Conservation (phyloP, 768 basidiomycete genomes). For the Serendipita sp. region DNA sequence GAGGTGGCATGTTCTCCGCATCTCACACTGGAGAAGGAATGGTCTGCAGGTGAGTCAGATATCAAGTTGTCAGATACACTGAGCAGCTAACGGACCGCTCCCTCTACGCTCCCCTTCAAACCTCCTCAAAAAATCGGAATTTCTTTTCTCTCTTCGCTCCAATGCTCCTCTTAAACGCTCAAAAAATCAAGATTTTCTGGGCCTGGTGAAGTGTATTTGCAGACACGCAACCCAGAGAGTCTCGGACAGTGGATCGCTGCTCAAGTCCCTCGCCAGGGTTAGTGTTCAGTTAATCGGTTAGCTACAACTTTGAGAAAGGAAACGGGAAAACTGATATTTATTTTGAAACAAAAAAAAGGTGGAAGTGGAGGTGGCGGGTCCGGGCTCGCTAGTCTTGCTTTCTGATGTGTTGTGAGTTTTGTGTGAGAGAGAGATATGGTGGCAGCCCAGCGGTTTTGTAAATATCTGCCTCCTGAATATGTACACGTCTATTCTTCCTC, state of each 20-base stretch:
- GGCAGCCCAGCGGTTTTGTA: too few relatives aligned
- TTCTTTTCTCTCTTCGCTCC: neutral
- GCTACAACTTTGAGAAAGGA: too few relatives aligned
- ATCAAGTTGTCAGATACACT: too few relatives aligned
- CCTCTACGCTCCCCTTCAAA: too few relatives aligned
- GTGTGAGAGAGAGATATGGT: too few relatives aligned
- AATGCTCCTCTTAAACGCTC: slow-evolving; percentile 15
- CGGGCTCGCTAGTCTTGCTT: neutral
- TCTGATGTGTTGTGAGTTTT: neutral
- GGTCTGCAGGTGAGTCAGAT: slow-evolving; percentile 17
- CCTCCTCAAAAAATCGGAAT: too few relatives aligned
- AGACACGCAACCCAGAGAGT: slow-evolving; percentile 19
- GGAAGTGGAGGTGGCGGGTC: neutral
- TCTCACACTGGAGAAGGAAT: slow-evolving; percentile 20
- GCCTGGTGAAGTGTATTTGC: slow-evolving; percentile 20
- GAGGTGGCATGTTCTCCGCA: slow-evolving; percentile 17
- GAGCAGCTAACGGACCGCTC: too few relatives aligned
- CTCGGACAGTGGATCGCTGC: slow-evolving; percentile 18
- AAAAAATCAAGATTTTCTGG: slow-evolving; percentile 10
- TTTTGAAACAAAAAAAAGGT: neutral
- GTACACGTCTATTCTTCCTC: too few relatives aligned
- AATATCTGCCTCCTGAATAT: too few relatives aligned
- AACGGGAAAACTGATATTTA: too few relatives aligned
- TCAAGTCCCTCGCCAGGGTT: slow-evolving; percentile 14
- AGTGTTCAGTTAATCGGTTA: slow-evolving; percentile 21